A percentile compares a stretch with the other conserved stretches of the same genome.
Evolutionary conservation across 2,329 filamentous ascomycete species (phyloP).

Genomic region (Penicillium sp.): DNA sequence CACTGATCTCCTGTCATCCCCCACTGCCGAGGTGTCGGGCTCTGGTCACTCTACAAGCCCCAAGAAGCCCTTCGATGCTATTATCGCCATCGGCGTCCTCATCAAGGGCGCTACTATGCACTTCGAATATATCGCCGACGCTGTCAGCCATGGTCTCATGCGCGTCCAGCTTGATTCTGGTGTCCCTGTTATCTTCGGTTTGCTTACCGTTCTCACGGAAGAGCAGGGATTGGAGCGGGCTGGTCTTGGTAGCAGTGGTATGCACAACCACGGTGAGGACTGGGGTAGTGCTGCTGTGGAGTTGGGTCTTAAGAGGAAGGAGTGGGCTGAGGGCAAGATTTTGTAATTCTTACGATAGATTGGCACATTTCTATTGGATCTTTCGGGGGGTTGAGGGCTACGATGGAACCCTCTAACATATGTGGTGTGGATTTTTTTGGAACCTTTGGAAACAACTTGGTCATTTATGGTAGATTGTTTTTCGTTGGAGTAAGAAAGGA

Average conservation of each 20-base stretch:
- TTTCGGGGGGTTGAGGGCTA: background rate
- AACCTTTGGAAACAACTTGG: background rate
- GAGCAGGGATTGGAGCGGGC: slow-evolving; percentile 84
- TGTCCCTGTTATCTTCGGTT: slow-evolving; percentile 86
- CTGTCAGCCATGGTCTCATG: slow-evolving; percentile 90
- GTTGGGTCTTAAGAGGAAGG: slow-evolving; percentile 81
- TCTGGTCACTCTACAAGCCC: slow-evolving; percentile 38
- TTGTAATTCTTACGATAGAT: slow-evolving; percentile 29
- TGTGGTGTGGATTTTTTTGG: background rate
- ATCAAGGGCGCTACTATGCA: slow-evolving; percentile 99
- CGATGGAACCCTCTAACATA: background rate
- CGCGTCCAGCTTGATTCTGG: slow-evolving; percentile 85
- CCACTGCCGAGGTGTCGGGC: slow-evolving; percentile 65
- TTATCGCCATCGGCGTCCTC: slow-evolving; percentile 91
- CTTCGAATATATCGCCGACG: slow-evolving; percentile 96
- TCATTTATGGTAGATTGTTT: background rate
- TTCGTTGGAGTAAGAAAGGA: background rate
- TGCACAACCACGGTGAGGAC: slow-evolving; percentile 93
- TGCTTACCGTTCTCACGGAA: slow-evolving; percentile 85
- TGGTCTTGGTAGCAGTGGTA: slow-evolving; percentile 60
- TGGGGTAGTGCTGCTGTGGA: slow-evolving; percentile 96
- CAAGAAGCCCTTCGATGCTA: slow-evolving; percentile 74
- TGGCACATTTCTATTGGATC: background rate
- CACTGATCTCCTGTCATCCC: slow-evolving; percentile 60
- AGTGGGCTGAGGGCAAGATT: slow-evolving; percentile 73